Base-by-base conservation (phyloP, 2,329 filamentous ascomycete genomes). In the Chalaropsis thielavioides region DNA sequence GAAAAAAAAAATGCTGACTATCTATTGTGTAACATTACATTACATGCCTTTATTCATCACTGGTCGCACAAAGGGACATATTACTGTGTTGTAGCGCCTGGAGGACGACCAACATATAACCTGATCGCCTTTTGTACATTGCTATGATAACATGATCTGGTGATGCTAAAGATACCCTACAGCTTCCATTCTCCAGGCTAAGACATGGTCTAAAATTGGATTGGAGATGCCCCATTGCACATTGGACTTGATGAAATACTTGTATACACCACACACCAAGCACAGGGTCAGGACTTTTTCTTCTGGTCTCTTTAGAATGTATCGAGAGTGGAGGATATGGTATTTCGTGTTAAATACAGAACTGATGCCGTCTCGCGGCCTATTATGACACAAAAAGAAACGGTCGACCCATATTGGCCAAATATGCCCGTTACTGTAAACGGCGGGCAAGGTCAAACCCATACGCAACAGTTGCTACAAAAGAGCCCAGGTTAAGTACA, bases 391-490 rank as follows among this genome's bases (percentile, higher is more conserved):
- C n/a, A n/a, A n/a, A n/a, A 3, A 15, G 41, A 44, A 4, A 44
- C 41, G 31, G 31, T 7, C 7, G 3, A 35, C 3, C 7, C 31
- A 3, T 35, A 3, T 35, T 35, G 3, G 31, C 31, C 3, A 35
- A 41, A 41, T 17, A 19, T 49, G 68, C 46, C 46, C n/a, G 46
- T 22, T 74, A 84, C 62, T 78, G 74, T 61, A 91, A 72, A 68
- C 83, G 82, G 68, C 82, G 80, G 13, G 85, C 85, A 58, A 99
- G 77, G 8, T 87, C 81, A 69, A 89, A 81, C 0, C 90, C 92
- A 76, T 97, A 97, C 70, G 80, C 85, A 2, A 95, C 72, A 51
- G 86, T 86, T 0, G 85, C 84, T 51, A 86, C 73, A 61, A 95
- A 80, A 0, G 84, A 87, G 1, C 81, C 74, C 67, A 97, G 72